Evolutionary conservation across 176 grass and related monocot genomes (phyloP), one percentile per base, ranked within the genome.

Genomic region (Lolium multiflorum): DNA sequence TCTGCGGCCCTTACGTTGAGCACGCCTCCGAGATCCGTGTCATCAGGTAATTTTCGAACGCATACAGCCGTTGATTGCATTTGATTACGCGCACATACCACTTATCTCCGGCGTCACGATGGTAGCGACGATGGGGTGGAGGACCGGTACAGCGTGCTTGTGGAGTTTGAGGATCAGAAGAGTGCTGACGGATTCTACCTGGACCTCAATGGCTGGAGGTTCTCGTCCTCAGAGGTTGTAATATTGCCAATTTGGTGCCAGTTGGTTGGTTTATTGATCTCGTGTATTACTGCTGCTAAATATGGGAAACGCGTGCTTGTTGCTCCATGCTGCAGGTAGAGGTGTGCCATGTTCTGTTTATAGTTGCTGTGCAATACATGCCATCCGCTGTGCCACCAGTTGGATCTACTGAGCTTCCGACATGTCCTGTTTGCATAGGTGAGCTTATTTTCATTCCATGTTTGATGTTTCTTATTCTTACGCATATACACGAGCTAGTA

Each of bases 361-460:
- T 99, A 87, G 80, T 57, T 59, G 83, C 87, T 11, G 90, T 94
- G 76, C 92, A 96, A 58, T 99, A 91, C 87, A 92, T 90, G 21
- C 54, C 84, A 12, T 92, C 90, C n/a, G 79, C 79, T 15, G 84
- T 78, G 79, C 82, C 21, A 67, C 92, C 94, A 4, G 38, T 73
- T 87, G 97, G 92, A 70, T 96, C 92, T 22, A 91, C 89, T 0
- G 97, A 98, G 68, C 87, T 98, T 37, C 97, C 94, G 0, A 91
- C 92, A 57, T 99, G 97, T 62, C 97, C 94, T 75, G 91, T 99
- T 69, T 99, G 97, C 89, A 96, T 96, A 35, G 97, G 97, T 96
- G 22, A 91, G 82, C 54, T 72, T 84, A 52, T 89, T 62, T 28
- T 14, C 50, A 35, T 68, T 85, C 77, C 10, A 31, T 67, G 9